Percentiles rank a stretch among this genome's conserved stretches.
These are phyloP conservation scores for Cyclocybe cylindracea DNA, from an alignment of 768 basidiomycete genomes.

Conservation along the genomic window DNA sequence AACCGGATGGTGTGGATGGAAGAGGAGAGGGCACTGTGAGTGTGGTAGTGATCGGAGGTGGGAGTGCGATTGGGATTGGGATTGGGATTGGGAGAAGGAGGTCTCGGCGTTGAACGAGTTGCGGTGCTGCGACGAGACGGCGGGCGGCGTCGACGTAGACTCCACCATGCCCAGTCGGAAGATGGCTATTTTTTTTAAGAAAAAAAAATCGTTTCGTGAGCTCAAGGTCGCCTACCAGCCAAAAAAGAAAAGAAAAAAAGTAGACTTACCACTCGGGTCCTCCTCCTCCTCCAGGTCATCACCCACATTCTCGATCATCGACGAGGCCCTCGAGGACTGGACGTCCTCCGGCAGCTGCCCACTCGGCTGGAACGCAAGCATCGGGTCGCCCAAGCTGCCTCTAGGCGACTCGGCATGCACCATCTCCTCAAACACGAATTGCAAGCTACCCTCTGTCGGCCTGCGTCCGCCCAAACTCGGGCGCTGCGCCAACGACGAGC, in stretches of 20 bases:
- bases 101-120: conserved; percentile 40
- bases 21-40: no score
- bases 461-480: conserved; percentile 12
- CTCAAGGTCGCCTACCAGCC: no score
- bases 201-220: no score
- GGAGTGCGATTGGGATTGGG: conserved; percentile 6
- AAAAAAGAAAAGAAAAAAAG: not conserved
- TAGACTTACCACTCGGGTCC: conserved; percentile 35
- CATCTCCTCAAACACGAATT: conserved; percentile 40
- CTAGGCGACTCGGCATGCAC: conserved; percentile 23
- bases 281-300: conserved; percentile 44
- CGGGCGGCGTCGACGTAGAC: conserved; percentile 49
- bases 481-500: conserved; percentile 12
- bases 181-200: no score
- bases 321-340: conserved; percentile 42
- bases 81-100: conserved; percentile 15
- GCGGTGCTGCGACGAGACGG: conserved; percentile 39
- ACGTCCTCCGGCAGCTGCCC: conserved; percentile 52
- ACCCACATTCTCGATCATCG: conserved; percentile 32
- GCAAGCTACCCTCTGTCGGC: conserved; percentile 32
- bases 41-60: conserved; percentile 7
- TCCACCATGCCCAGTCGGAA: conserved; percentile 55
- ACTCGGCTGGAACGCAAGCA: conserved; percentile 40
- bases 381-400: conserved; percentile 20
- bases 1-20: no score